Evolutionary conservation across 371 early-diverging fungal genomes (phyloP).

Genomic region (Saksenaea oblongispora): DNA sequence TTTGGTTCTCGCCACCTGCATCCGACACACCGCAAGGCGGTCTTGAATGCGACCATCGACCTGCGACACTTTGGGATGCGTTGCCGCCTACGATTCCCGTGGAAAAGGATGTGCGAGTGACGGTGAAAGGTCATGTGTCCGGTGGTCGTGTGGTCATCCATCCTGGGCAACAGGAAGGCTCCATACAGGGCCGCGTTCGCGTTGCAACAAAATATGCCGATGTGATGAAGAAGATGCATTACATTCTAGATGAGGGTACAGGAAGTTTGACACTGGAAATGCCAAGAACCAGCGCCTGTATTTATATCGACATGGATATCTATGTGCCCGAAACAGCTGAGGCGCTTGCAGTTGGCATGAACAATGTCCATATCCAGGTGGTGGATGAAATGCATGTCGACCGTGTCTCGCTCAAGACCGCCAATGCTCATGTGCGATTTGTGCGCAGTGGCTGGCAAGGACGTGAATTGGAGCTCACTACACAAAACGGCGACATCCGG

Average conservation of each 20-base stretch:
- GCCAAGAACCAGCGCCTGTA: neutral
- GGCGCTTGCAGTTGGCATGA: conserved; percentile 5
- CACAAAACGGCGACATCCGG: conserved; percentile 15
- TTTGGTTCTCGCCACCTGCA: neutral
- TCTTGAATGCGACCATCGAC: conserved; percentile 5
- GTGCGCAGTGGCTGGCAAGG: conserved; percentile 4
- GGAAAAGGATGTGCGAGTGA: conserved; percentile 12
- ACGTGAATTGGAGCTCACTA: conserved; percentile 6
- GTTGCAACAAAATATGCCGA: conserved; percentile 5
- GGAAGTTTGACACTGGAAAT: neutral
- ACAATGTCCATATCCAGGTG: conserved; percentile 12
- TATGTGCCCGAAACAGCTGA: conserved; percentile 16
- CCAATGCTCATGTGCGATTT: conserved; percentile 7
- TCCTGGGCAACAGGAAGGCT: conserved; percentile 3
- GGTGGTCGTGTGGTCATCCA: conserved; percentile 15
- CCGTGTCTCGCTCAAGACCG: neutral
- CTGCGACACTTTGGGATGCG: conserved; percentile 13
- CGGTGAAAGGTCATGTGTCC: conserved; percentile 12
- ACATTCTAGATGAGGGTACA: conserved; percentile 3
- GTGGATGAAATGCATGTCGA: conserved; percentile 10
- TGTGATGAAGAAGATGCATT: conserved; percentile 2
- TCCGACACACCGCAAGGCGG: neutral
- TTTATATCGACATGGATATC: conserved; percentile 15
- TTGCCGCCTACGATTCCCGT: conserved; percentile 13
- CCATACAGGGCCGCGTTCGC: conserved; percentile 8